Evolutionary conservation across 441 rosid species (phyloP), one percentile per base, ranked within the genome.

Genomic region (Bruguiera hainesii): DNA sequence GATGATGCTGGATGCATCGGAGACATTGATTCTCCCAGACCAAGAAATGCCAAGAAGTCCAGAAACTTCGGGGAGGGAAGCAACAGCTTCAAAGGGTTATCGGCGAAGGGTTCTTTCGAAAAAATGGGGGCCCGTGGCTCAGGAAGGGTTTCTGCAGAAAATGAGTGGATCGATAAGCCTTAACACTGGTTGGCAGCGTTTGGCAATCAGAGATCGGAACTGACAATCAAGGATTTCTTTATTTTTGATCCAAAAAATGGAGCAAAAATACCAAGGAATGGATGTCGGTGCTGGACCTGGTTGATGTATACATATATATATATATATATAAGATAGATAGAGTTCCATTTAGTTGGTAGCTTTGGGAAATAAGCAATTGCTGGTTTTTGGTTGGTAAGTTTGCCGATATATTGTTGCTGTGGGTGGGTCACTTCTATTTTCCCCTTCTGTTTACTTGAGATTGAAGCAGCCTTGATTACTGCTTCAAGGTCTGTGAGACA

Each of bases 31-130:
- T 84, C 98, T 29, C 82, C 95, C 6, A 95, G 81, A 78, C 70
- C 79, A 63, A 85, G 86, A 66, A 95, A 83, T 75, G 73, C 80
- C 1, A 82, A 93, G 74, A 87, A 56, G 83, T 85, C 96, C 0
- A 71, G 80, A 59, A 91, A 85, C 82, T 81, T 87, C 58, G 82
- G 84, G 0, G 98, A 95, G 82, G 99, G 91, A 68, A 95, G 98
- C 82, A 89, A 95, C 83, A 95, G 91, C 78, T 89, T 92, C 83
- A 90, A 87, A 86, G 87, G 94, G 51, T 66, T 95, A 67, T 78
- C 99, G 3, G 71, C 83, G 30, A 81, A 82, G 13, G 81, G 91
- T 8, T 71, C 91, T n/a, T 85, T 87, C 19, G 86, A 87, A 9
- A 95, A 78, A 78, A 87, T 89, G 79, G 87, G 87, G 0, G 89